A percentile compares a stretch with the other conserved stretches of the same genome.
phyloP scores from a whole-genome alignment of 148 eudicot genomes.

The Diospyros kaki region DNA sequence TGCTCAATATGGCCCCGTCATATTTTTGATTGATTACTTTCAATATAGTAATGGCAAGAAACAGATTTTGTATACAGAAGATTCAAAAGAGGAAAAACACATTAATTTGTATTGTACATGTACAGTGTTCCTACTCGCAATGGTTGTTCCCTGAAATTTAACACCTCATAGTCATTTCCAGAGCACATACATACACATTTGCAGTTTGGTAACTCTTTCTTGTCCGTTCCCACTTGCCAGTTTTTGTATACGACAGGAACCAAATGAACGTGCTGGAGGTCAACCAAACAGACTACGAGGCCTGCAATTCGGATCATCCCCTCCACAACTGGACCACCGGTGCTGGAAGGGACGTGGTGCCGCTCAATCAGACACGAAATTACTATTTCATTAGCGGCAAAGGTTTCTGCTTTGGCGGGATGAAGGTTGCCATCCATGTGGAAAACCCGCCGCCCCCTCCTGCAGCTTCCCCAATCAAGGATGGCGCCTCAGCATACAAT shows the following conservation, averaged over 20 bases:
- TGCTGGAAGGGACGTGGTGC: conserved; percentile 76
- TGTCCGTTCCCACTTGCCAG: conserved; percentile 19
- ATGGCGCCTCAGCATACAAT: conserved; percentile 22
- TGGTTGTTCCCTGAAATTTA: background rate
- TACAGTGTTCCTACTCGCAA: too few species aligned
- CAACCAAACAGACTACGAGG: conserved; percentile 64
- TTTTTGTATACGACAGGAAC: conserved; percentile 65
- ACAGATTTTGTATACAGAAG: too few species aligned
- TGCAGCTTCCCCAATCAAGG: conserved; percentile 32
- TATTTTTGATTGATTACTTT: too few species aligned
- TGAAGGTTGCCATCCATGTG: conserved; percentile 50
- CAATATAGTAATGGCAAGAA: too few species aligned
- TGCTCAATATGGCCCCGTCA: too few species aligned
- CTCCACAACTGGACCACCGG: conserved; percentile 58
- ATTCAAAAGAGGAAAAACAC: too few species aligned
- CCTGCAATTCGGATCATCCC: conserved; percentile 58
- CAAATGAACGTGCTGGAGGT: conserved; percentile 58
- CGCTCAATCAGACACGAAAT: conserved; percentile 48
- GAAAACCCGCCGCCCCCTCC: conserved; percentile 59
- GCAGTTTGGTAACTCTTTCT: too few species aligned
- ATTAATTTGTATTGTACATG: too few species aligned
- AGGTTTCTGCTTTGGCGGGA: conserved; percentile 65
- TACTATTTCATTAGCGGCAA: conserved; percentile 61
- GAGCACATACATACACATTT: too few species aligned
- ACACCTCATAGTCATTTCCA: too few species aligned